A percentile compares a stretch with the other conserved stretches of the same genome.
These are phyloP conservation scores for Saccharomyces hybrid DNA, from an alignment of 1,139 yeast genomes.

Conservation along the genomic window DNA sequence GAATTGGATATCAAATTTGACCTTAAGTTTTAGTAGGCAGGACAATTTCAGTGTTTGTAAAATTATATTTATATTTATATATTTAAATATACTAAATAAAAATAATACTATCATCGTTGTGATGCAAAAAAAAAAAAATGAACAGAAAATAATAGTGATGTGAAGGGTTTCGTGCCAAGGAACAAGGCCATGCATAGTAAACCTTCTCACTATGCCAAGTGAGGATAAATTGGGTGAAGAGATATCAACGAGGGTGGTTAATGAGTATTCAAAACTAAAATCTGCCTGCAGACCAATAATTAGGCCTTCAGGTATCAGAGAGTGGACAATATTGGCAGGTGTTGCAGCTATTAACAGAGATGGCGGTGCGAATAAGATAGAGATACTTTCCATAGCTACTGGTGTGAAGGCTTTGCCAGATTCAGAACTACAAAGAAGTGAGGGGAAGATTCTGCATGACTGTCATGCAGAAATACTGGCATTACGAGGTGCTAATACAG, in stretches of 20 bases:
- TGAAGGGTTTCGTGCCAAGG: background rate
- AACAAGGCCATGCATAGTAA: background rate
- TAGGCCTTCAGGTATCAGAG: conserved; percentile 56
- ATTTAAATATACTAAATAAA: background rate
- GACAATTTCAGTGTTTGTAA: background rate
- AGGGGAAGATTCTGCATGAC: conserved; percentile 70
- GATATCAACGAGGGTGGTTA: conserved; percentile 32
- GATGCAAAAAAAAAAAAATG: background rate
- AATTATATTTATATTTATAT: background rate
- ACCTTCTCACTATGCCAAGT: background rate
- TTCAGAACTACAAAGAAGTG: conserved; percentile 33
- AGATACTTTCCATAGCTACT: conserved; percentile 54
- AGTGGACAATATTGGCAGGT: conserved; percentile 84
- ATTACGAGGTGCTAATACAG: conserved; percentile 55
- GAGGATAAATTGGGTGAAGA: conserved; percentile 17
- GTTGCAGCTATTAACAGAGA: conserved; percentile 43
- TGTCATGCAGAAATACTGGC: conserved; percentile 82
- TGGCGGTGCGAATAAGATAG: conserved; percentile 11
- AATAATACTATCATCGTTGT: background rate
- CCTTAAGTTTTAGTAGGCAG: conserved; percentile 29
- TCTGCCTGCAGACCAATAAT: conserved; percentile 48
- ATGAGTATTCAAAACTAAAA: conserved; percentile 33
- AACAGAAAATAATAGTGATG: background rate
- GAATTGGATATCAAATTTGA: conserved; percentile 40
- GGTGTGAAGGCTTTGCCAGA: conserved; percentile 80